Evolutionary conservation across 1,284 basidiomycete genomes (phyloP).

Genomic region (Austroboletus niveus): DNA sequence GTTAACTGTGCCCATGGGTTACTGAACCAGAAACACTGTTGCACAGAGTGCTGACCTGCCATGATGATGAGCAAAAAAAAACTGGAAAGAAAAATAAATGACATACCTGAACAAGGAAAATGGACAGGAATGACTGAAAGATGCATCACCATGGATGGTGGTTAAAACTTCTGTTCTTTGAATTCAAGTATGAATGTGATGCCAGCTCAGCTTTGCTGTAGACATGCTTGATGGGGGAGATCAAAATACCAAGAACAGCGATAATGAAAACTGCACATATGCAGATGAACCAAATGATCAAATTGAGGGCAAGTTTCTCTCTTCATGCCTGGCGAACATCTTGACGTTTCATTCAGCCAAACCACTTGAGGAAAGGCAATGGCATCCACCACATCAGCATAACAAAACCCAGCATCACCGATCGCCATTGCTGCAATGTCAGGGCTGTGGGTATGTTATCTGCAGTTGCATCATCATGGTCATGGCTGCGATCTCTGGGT

Average conservation of each 20-base stretch:
- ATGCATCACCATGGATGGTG: no score
- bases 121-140: no score
- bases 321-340: slow-evolving; percentile 97
- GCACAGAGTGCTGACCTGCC: no score
- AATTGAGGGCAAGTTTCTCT: slow-evolving; percentile 94
- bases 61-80: no score
- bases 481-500: no score
- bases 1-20: no score
- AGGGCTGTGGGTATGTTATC: no score
- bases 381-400: slow-evolving; percentile 92
- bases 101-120: no score
- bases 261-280: slow-evolving; percentile 90
- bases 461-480: no score
- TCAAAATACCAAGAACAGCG: slow-evolving; percentile 82
- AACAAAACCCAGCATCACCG: slow-evolving; percentile 87
- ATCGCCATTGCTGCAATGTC: no score
- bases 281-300: slow-evolving; percentile 96
- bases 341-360: slow-evolving; percentile 90
- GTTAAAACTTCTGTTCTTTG: slow-evolving; percentile 47
- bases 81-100: no score
- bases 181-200: slow-evolving; percentile 62
- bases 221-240: slow-evolving; percentile 94
- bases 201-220: slow-evolving; percentile 62
- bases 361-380: slow-evolving; percentile 61
- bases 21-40: no score